Base-by-base conservation (phyloP, 257 asterid species). In the Osmanthus fragrans region DNA sequence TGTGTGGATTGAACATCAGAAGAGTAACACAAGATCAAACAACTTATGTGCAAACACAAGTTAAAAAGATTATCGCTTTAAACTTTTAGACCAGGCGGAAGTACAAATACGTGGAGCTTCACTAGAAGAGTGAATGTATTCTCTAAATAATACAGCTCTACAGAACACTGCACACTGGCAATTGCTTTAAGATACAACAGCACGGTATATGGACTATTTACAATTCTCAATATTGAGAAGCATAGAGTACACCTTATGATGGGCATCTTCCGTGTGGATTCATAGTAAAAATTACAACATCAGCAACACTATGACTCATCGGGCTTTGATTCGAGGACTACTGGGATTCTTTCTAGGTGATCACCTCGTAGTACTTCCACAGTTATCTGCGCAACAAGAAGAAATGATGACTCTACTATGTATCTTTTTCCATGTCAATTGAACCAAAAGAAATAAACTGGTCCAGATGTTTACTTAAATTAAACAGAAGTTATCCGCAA, bases 331-430 rank as follows among this genome's bases (percentile, higher is more conserved):
- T 94, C 99, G 45, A 96, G 95, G 85, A 81, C 11, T 60, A 94
- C 98, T 47, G 96, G 96, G 77, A 94, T 87, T 81, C 94, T 96
- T 85, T 96, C 98, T 84, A 88, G 66, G 76, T 93, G 89, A 86
- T 96, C 99, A 49, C 91, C 98, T 5, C 98, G 96, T 56, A 94
- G 87, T 78, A 94, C 98, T 90, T 96, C 98, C 63, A 96, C 94
- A 23, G 25, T 87, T 56, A 96, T 89, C 97, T 94, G 88, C 73
- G 67, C 68, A 80, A 58, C 67, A 69, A 29, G 29, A 79, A 71
- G 29, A 77, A 56, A 70, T 5, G 15, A 21, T 73, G 36, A 54
- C 16, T 73, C n/a, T 11, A 68, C 60, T 21, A 37, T 60, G 54
- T 42, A 42, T 27, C 42, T n/a, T 11, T 51, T 70, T 33, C 30